Evolutionary conservation across 768 basidiomycete genomes (phyloP).

Genomic region (Boletus barrowsii): DNA sequence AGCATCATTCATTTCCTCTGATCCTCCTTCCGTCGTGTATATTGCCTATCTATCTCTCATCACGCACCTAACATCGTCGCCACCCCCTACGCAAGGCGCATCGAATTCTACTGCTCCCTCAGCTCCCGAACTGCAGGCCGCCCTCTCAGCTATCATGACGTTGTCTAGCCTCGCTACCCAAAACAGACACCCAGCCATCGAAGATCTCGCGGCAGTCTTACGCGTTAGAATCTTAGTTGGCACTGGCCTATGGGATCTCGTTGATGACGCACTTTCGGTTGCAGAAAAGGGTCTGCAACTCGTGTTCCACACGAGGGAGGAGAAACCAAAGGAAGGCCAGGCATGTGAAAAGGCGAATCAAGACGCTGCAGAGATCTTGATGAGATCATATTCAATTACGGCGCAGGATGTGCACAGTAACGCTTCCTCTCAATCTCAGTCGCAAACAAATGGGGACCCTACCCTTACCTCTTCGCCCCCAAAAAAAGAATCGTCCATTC

Average conservation of each 20-base stretch:
- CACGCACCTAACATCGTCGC: slow-evolving; percentile 35
- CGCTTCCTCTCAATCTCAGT: slow-evolving; percentile 21
- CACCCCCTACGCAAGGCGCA: slow-evolving; percentile 1
- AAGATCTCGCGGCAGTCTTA: slow-evolving; percentile 51
- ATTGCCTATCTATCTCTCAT: slow-evolving; percentile 55
- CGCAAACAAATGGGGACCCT: slow-evolving; percentile 10
- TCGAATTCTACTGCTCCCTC: slow-evolving; percentile 2
- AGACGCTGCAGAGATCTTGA: slow-evolving; percentile 10
- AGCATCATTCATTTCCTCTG: slow-evolving; percentile 40
- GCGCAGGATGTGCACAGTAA: slow-evolving; percentile 25
- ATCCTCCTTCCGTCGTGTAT: slow-evolving; percentile 55
- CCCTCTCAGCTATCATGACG: slow-evolving; percentile 32
- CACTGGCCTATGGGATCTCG: slow-evolving; percentile 51
- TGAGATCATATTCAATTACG: slow-evolving; percentile 31
- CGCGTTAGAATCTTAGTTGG: slow-evolving; percentile 56
- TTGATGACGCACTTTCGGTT: slow-evolving; percentile 44
- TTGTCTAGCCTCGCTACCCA: slow-evolving; percentile 32
- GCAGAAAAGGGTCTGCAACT: slow-evolving; percentile 53
- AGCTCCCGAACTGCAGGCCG: slow-evolving; percentile 26
- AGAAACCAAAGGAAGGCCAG: not conserved
- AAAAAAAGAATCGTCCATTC: not conserved
- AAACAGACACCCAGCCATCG: slow-evolving; percentile 41
- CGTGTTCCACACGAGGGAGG: slow-evolving; percentile 19
- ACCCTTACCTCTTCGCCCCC: not conserved
- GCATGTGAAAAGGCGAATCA: slow-evolving; percentile 10